Evolutionary conservation across 352 stramenopile species (phyloP).

Genomic region (Thalassiosira sp.): DNA sequence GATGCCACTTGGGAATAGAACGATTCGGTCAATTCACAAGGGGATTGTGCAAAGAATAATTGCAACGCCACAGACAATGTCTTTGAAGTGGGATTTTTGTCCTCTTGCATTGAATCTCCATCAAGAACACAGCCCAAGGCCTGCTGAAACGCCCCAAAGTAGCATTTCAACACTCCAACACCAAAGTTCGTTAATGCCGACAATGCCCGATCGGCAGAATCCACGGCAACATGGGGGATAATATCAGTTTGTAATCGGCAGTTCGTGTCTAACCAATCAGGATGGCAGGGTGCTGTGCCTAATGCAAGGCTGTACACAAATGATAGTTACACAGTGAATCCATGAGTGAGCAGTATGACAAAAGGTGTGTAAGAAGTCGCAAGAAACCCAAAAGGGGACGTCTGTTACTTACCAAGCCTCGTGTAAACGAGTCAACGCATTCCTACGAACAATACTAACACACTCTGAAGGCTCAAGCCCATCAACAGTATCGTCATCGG

Average conservation of each 20-base stretch:
- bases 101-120: background rate
- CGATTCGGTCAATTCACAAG: constrained; percentile 9
- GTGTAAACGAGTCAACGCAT: constrained; percentile 55
- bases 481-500: background rate
- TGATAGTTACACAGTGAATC: too few relatives aligned
- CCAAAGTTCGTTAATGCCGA: constrained; percentile 58
- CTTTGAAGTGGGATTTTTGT: background rate
- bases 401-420: too few relatives aligned
- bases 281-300: constrained; percentile 71
- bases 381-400: too few relatives aligned
- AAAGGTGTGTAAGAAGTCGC: too few relatives aligned
- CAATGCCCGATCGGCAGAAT: constrained; percentile 55
- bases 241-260: constrained; percentile 61
- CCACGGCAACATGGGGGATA: constrained; percentile 29
- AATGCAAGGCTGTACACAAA: constrained; percentile 57
- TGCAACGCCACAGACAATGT: constrained; percentile 12
- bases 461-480: too few relatives aligned
- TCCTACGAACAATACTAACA: constrained; percentile 15
- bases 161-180: constrained; percentile 43
- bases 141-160: constrained; percentile 33
- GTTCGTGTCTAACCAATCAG: constrained; percentile 74
- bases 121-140: constrained; percentile 31
- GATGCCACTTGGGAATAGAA: constrained; percentile 30
- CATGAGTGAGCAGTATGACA: too few relatives aligned
- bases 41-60: constrained; percentile 22